Evolutionary conservation across 495 filamentous ascomycete genomes (phyloP).

Genomic region (Aspergillus taichungensis): DNA sequence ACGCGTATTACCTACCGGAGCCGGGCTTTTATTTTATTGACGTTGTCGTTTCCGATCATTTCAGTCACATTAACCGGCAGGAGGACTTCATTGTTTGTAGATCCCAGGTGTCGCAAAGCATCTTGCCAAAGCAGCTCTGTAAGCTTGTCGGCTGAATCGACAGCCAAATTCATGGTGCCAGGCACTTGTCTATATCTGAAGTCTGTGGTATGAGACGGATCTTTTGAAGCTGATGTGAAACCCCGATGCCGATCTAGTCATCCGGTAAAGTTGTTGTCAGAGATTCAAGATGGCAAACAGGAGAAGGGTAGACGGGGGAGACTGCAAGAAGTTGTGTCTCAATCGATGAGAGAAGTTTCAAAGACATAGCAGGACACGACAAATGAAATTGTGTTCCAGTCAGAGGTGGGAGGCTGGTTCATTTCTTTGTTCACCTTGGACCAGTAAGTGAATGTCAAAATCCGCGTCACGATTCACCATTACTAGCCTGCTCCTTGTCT

Average conservation of each 20-base stretch:
- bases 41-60: conserved; percentile 17
- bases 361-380: conserved; percentile 10
- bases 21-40: conserved; percentile 17
- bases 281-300: background rate
- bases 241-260: too few species aligned
- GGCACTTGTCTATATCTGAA: conserved; percentile 4
- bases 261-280: background rate
- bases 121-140: conserved; percentile 21
- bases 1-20: conserved; percentile 11
- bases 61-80: conserved; percentile 17
- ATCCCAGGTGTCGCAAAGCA: conserved; percentile 16
- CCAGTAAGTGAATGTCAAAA: conserved; percentile 7
- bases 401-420: conserved; percentile 10
- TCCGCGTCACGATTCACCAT: too few species aligned
- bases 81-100: conserved; percentile 21
- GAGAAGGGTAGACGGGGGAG: conserved; percentile 3
- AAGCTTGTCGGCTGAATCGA: conserved; percentile 10
- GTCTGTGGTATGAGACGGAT: background rate
- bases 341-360: conserved; percentile 7
- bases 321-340: conserved; percentile 5
- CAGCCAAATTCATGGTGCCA: conserved; percentile 7
- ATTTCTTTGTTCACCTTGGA: conserved; percentile 16
- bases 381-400: conserved; percentile 9
- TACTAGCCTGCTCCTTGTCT: too few species aligned
- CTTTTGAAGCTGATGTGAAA: too few species aligned